Percentiles rank a stretch among this genome's conserved stretches.
Evolutionary conservation across 2,329 filamentous ascomycete genomes (phyloP).

Genomic region (Coniosporium tulheliwenetii): DNA sequence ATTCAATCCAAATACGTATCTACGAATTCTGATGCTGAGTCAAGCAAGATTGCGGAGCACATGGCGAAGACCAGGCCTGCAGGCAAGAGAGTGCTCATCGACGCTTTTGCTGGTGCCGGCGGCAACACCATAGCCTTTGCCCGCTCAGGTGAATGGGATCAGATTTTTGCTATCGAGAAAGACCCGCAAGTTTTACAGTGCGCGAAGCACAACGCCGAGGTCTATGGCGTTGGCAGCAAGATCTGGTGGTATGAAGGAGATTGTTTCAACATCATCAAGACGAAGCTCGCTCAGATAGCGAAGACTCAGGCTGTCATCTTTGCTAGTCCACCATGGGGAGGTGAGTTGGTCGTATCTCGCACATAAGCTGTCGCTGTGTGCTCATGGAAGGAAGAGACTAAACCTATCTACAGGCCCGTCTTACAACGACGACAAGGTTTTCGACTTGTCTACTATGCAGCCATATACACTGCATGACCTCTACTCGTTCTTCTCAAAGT

Average conservation of each 20-base stretch:
- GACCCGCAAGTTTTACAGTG: constrained; percentile 69
- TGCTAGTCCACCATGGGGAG: constrained; percentile 60
- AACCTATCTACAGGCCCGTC: constrained; percentile 34
- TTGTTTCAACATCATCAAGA: constrained; percentile 58
- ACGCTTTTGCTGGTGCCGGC: constrained; percentile 81
- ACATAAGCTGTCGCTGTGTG: neutral
- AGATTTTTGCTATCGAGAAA: constrained; percentile 78
- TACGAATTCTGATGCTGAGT: constrained; percentile 18
- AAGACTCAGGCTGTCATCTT: constrained; percentile 43
- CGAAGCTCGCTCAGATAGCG: constrained; percentile 28
- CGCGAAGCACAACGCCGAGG: constrained; percentile 76
- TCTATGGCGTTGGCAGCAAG: constrained; percentile 64
- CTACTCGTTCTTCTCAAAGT: constrained; percentile 41
- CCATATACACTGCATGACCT: constrained; percentile 61
- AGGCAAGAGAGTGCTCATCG: constrained; percentile 55
- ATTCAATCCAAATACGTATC: constrained; percentile 1
- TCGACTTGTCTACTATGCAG: constrained; percentile 73
- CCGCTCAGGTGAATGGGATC: constrained; percentile 59
- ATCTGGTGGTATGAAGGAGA: constrained; percentile 83
- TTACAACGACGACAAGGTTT: constrained; percentile 53
- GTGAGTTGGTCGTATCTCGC: constrained; percentile 22
- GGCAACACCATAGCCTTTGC: constrained; percentile 96
- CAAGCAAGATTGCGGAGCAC: constrained; percentile 61
- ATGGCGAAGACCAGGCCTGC: constrained; percentile 40
- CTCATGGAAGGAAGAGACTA: neutral